phyloP scores from a whole-genome alignment of 139 green algal species.

The Picochlorum sp. region DNA sequence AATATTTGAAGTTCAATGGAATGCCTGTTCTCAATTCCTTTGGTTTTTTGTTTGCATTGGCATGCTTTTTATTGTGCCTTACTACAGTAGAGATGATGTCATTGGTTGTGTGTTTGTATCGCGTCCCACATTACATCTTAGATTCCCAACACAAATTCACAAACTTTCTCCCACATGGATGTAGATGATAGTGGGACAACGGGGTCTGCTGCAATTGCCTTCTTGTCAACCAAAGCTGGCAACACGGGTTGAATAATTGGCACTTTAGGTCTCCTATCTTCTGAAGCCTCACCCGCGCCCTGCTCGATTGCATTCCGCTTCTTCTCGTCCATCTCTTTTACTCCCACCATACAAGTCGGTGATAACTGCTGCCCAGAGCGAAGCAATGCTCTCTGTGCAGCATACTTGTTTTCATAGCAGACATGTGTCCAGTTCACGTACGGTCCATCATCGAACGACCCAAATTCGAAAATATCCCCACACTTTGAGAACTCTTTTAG shows the following conservation, averaged over 20 bases:
- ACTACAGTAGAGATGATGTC: no score
- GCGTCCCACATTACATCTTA: no score
- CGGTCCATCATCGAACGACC: constrained; percentile 14
- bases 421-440: constrained; percentile 43
- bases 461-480: constrained; percentile 27
- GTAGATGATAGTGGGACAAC: constrained; percentile 15
- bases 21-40: no score
- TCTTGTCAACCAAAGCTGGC: no score
- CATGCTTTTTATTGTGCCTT: no score
- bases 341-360: constrained; percentile 30
- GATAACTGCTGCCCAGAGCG: constrained; percentile 26
- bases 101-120: no score
- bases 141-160: constrained; percentile 28
- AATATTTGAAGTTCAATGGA: no score
- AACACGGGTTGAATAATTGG: no score
- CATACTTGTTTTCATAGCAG: constrained; percentile 34
- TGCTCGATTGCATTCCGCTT: neutral
- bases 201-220: neutral
- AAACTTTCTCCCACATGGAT: constrained; percentile 11
- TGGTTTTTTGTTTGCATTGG: no score
- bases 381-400: constrained; percentile 30
- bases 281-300: neutral
- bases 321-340: constrained; percentile 22
- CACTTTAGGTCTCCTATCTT: neutral
- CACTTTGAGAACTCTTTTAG: constrained; percentile 36